Evolutionary conservation across 768 basidiomycete species (phyloP), one percentile per base, ranked within the genome.

Genomic region (Phylloporus arenicola): DNA sequence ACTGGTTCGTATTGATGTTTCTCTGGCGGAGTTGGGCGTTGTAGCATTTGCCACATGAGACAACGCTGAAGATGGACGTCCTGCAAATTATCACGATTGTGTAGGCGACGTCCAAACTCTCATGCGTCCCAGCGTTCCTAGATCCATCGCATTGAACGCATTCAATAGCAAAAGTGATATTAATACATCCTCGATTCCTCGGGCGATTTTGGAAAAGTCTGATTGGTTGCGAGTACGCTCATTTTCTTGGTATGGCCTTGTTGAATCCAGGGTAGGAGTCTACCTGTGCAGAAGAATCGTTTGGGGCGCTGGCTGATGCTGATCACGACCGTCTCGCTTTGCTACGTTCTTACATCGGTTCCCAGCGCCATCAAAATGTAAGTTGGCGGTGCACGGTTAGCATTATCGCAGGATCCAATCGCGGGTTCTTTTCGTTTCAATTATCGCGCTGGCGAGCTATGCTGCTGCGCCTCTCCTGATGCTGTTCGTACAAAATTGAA

Each of bases 321-420:
- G 12, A 50, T 57, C 29, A 49, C 22, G 5, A 57, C 52, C 9
- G 20, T 43, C 49, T 30, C 55, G 7, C 41, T 52, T 22, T 54
- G 52, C 17, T 51, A 47, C 19, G 47, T 62, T 14, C 45, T 50
- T 17, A 43, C 52, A 9, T 60, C 52, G 17, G 44, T 45, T 44
- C 38, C 45, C 31, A 43, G 39, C 9, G 47, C 29, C 17, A 25
- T 56, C 25, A 29, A 45, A 46, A 48, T 6, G 53, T 44, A 50
- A 34, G 45, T 51, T 25, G 4, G n/a, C n/a, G n/a, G n/a, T n/a
- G n/a, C n/a, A n/a, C n/a, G n/a, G n/a, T n/a, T n/a, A n/a, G n/a
- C n/a, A n/a, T n/a, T n/a, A n/a, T n/a, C n/a, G n/a, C n/a, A n/a
- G n/a, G n/a, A n/a, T n/a, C n/a, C n/a, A n/a, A n/a, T n/a, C n/a